Evolutionary conservation across 2,329 filamentous ascomycete genomes (phyloP), one percentile per base, ranked within the genome.

Genomic region (Mariannaea elegans): DNA sequence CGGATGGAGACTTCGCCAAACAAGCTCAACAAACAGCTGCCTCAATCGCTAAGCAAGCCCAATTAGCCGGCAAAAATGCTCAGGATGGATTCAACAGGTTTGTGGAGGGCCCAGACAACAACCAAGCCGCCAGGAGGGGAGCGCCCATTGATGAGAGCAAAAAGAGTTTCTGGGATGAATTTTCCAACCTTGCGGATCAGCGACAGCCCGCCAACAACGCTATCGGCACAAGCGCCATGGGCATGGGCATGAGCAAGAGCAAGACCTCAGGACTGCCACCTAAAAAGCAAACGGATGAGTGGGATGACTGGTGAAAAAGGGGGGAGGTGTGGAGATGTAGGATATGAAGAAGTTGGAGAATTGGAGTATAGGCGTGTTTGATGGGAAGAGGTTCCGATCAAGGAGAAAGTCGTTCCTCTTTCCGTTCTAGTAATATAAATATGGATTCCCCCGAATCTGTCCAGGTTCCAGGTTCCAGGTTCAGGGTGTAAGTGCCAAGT

Each of bases 101-200:
- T 71, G 93, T 98, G 51, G 95, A 98, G 73, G 92, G 91, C 3
- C 84, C 85, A 14, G 79, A 82, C 1, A 10, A 36, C 19, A 72
- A 78, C 41, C 69, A 66, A 59, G 7, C 16, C 5, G 13, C 32
- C 16, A 72, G 78, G 56, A 72, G 76, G 56, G 78, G 6, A 6
- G 24, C 72, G 53, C 80, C 76, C 56, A 70, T 87, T 50, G 82
- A 88, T 71, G 82, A 81, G 83, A 90, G 75, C 85, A 91, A 89
- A 77, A 90, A 90, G 73, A 90, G 91, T 67, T 97, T 97, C 77
- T 97, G 94, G 94, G 94, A 97, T 74, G 90, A 90, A 67, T 97
- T 98, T 77, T 90, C 93, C 0, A 87, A 85, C 24, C 76, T 90
- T 23, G 90, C 87, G 0, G 85, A 90, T 77, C 81, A 85, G 70